These are phyloP conservation scores for Quercus lobata DNA, from an alignment of 331 rosid species.

Conservation along the genomic window DNA sequence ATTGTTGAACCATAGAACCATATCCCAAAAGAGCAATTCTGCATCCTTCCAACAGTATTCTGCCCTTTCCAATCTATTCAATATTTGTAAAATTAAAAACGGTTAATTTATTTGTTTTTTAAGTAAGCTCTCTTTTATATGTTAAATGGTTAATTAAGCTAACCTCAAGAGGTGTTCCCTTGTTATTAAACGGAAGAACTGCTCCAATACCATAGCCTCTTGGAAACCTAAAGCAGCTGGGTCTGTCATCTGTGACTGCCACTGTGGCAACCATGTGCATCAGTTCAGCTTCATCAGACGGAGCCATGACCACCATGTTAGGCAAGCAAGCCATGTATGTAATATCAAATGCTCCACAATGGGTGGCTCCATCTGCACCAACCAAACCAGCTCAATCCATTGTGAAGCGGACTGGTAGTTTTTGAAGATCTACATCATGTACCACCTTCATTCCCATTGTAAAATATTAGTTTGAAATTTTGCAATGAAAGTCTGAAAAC, in stretches of 20 bases:
- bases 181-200: constrained; percentile 46
- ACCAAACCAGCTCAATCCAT: constrained; percentile 89
- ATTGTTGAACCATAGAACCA: constrained; percentile 54
- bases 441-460: constrained; percentile 43
- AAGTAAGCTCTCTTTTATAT: background rate
- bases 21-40: constrained; percentile 75
- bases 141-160: constrained; percentile 18
- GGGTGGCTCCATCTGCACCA: constrained; percentile 97
- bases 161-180: constrained; percentile 81
- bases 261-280: constrained; percentile 98
- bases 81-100: background rate
- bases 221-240: constrained; percentile 91
- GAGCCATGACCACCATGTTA: constrained; percentile 97
- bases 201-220: constrained; percentile 84
- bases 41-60: constrained; percentile 59
- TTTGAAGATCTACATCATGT: constrained; percentile 93
- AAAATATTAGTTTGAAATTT: background rate
- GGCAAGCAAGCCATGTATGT: constrained; percentile 96
- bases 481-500: background rate
- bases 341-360: constrained; percentile 92
- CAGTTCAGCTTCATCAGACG: constrained; percentile 87
- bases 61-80: constrained; percentile 79
- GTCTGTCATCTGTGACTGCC: constrained; percentile 76
- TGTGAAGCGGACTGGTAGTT: constrained; percentile 82
- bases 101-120: background rate